phyloP scores from a whole-genome alignment of 108 stramenopile genomes.

The Nannochloropsis salina region DNA sequence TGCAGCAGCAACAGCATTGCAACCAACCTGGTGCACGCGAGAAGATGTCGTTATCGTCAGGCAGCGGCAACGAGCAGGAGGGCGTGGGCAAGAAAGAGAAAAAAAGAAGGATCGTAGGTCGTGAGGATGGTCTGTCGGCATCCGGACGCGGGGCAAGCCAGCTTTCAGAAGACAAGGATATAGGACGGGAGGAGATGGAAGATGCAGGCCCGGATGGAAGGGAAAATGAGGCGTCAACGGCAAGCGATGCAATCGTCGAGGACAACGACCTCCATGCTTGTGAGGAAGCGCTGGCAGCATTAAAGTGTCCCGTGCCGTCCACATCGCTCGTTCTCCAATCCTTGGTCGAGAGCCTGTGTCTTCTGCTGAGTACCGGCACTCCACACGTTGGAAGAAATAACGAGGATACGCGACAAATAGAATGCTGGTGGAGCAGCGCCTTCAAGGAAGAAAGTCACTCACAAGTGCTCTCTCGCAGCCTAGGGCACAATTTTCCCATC shows the following conservation, averaged over 20 bases:
- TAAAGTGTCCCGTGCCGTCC: neutral
- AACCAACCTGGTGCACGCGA: neutral
- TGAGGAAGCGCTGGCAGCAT: neutral
- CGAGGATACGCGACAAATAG: no score
- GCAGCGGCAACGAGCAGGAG: neutral
- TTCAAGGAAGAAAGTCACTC: no score
- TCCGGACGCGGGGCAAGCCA: neutral
- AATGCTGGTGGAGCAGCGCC: no score
- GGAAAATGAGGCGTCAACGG: neutral
- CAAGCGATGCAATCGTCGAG: neutral
- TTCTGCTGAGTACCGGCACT: neutral
- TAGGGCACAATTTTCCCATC: no score
- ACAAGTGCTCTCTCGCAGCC: no score
- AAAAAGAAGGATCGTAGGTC: neutral
- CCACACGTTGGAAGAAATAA: no score
- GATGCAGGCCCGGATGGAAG: neutral
- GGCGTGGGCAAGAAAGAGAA: neutral
- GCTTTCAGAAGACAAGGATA: neutral
- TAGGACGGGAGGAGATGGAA: neutral
- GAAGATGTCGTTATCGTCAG: neutral
- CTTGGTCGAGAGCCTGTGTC: slow-evolving; percentile 2
- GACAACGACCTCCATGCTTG: neutral
- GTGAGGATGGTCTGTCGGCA: neutral
- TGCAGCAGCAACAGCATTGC: neutral
- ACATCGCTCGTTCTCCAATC: neutral